phyloP scores from a whole-genome alignment of 495 filamentous ascomycete species.

The Lepidopterella palustris region DNA sequence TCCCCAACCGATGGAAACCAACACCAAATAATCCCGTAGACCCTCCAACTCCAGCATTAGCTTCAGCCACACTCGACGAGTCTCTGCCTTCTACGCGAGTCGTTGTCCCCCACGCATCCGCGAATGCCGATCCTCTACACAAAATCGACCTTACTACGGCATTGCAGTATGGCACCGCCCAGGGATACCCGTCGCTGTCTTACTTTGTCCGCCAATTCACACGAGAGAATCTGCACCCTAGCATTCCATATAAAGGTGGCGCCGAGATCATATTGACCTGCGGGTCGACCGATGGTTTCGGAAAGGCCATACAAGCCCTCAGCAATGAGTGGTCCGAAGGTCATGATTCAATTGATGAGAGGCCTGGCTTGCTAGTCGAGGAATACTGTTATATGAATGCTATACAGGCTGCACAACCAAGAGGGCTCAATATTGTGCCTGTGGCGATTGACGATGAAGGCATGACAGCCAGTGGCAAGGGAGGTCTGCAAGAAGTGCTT shows the following conservation, averaged over 20 bases:
- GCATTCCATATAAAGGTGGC: constrained; percentile 68
- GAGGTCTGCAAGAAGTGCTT: constrained; percentile 70
- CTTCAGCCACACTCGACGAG: constrained; percentile 30
- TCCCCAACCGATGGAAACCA: constrained; percentile 64
- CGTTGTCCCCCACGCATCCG: constrained; percentile 61
- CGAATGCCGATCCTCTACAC: constrained; percentile 46
- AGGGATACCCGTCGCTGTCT: constrained; percentile 69
- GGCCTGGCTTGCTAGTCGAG: constrained; percentile 69
- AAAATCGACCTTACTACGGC: constrained; percentile 76
- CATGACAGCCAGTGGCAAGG: constrained; percentile 59
- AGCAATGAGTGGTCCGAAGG: constrained; percentile 65
- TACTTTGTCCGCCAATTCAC: constrained; percentile 73
- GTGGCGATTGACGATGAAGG: constrained; percentile 73
- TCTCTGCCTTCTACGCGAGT: constrained; percentile 45
- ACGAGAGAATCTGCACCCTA: constrained; percentile 68
- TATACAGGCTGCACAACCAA: constrained; percentile 56
- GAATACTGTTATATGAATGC: constrained; percentile 73
- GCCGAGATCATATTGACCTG: constrained; percentile 71
- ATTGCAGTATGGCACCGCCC: constrained; percentile 75
- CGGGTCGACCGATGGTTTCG: constrained; percentile 78
- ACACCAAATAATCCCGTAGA: constrained; percentile 52
- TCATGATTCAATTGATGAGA: constrained; percentile 56
- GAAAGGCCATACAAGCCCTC: constrained; percentile 66
- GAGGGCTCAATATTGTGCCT: constrained; percentile 63
- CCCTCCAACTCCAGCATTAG: constrained; percentile 30